Evolutionary conservation across 2,329 filamentous ascomycete genomes (phyloP), one percentile per base, ranked within the genome.

Genomic region (Monilinia vaccinii-corymbosi): DNA sequence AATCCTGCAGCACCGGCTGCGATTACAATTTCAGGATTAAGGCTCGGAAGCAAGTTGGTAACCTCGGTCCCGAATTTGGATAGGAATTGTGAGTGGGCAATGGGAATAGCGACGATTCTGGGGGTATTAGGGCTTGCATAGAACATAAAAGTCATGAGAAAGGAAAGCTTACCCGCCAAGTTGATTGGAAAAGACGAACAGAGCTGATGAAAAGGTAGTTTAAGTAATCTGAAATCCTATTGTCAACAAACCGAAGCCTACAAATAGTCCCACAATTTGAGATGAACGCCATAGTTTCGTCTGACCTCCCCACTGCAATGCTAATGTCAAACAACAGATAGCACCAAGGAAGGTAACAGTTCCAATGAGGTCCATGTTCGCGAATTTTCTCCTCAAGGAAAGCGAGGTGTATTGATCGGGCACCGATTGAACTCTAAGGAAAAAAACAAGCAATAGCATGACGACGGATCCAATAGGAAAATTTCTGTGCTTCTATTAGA

Each of bases 11-110:
- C 61, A 25, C 61, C 61, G n/a, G 61, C 61, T 11, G 73, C 75
- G 10, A 72, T 72, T 62, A 80, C 71, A 45, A 81, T 75, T 4
- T 63, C 61, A 16, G 69, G 55, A 2, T 76, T 63, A 13, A 47
- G 18, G 13, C 10, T 31, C 28, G 42, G 76, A 71, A 11, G 25
- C 66, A 65, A n/a, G 45, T 5, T 51, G 47, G 13, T 44, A 57
- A 3, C 57, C 21, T 28, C 46, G 18, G 16, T 8, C 7, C 45
- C 10, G 18, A 47, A 21, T 11, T 47, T 47, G 16, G 23, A 25
- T 13, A 25, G 21, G 8, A 47, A 47, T 14, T 28, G 3, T 14
- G 21, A 25, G 8, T 47, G 45, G 11, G 45, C 45, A 25, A 47
- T 47, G 2, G 38, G 38, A 42, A 42, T 42, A 18, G 38, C 38